These are phyloP conservation scores for Termitomyces titanicus DNA, from an alignment of 768 basidiomycete genomes.

Conservation along the genomic window DNA sequence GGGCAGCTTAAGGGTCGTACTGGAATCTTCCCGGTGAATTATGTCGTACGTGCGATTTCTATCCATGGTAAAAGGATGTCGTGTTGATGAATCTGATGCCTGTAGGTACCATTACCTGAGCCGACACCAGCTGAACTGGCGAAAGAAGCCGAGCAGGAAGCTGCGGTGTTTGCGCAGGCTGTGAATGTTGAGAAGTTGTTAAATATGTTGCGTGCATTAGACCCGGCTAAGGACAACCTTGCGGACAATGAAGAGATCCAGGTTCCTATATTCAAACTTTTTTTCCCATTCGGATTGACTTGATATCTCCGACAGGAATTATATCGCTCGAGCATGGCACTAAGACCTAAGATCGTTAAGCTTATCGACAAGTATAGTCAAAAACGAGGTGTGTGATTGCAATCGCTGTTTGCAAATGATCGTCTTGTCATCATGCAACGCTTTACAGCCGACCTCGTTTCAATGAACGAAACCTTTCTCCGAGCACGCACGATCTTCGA, in stretches of 20 bases:
- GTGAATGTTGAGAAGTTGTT: conserved; percentile 80
- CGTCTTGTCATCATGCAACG: conserved; percentile 22
- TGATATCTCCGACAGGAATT: conserved; percentile 54
- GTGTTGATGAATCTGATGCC: background rate
- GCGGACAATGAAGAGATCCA: conserved; percentile 90
- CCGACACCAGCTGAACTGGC: conserved; percentile 74
- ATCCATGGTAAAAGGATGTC: background rate
- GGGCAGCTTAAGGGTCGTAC: conserved; percentile 88
- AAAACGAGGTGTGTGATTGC: conserved; percentile 56
- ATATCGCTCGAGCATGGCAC: conserved; percentile 84
- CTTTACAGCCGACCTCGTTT: conserved; percentile 77
- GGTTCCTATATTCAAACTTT: conserved; percentile 35
- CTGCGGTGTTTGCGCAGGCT: conserved; percentile 82
- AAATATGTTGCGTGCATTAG: conserved; percentile 67
- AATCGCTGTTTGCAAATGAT: background rate
- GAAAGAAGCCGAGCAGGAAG: conserved; percentile 83
- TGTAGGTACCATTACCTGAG: conserved; percentile 81
- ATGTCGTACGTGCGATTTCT: conserved; percentile 61
- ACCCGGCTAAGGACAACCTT: conserved; percentile 75
- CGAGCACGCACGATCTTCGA: conserved; percentile 89
- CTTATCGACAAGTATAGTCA: conserved; percentile 97
- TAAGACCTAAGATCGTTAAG: conserved; percentile 94
- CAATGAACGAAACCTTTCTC: conserved; percentile 93
- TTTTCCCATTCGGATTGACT: background rate
- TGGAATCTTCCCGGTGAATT: conserved; percentile 96